Percentiles rank a stretch among this genome's conserved stretches.
Conservation (phyloP, 805 yeast species). For the Myxozyma mucilagina region DNA sequence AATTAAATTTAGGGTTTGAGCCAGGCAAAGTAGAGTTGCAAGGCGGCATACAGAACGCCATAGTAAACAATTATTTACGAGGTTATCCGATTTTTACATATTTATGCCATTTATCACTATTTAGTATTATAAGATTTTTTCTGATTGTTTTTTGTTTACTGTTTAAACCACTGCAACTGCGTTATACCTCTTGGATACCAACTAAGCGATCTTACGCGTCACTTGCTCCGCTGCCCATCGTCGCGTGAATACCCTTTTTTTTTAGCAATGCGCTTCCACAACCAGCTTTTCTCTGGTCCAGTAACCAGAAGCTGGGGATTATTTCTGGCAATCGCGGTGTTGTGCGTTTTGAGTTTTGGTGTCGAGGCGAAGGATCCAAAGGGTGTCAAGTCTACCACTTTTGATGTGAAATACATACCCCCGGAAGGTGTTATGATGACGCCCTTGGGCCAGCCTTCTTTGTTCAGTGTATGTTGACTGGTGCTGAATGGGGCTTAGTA, state of each 20-base stretch:
- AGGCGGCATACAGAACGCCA: no score
- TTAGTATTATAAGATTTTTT: no score
- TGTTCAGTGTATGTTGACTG: constrained; percentile 16
- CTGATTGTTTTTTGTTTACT: no score
- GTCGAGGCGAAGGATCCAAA: constrained; percentile 16
- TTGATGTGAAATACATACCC: constrained; percentile 26
- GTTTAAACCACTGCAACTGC: no score
- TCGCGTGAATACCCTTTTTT: neutral
- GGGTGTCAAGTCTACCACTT: constrained; percentile 23
- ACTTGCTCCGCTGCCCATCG: neutral
- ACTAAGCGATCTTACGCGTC: neutral
- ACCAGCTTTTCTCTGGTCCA: no score
- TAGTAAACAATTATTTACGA: no score
- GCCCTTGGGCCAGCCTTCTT: constrained; percentile 27
- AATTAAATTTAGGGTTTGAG: no score
- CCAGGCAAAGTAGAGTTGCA: no score
- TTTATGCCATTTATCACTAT: no score
- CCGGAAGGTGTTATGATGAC: constrained; percentile 20
- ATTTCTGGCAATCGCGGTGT: neutral
- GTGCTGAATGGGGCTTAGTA: neutral
- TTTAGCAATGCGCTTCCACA: neutral
- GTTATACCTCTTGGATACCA: no score
- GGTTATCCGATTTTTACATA: no score
- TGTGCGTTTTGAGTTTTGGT: neutral
- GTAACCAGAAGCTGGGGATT: neutral